Evolutionary conservation across 176 grass and related monocot genomes (phyloP).

Genomic region (Zoysia japonica): DNA sequence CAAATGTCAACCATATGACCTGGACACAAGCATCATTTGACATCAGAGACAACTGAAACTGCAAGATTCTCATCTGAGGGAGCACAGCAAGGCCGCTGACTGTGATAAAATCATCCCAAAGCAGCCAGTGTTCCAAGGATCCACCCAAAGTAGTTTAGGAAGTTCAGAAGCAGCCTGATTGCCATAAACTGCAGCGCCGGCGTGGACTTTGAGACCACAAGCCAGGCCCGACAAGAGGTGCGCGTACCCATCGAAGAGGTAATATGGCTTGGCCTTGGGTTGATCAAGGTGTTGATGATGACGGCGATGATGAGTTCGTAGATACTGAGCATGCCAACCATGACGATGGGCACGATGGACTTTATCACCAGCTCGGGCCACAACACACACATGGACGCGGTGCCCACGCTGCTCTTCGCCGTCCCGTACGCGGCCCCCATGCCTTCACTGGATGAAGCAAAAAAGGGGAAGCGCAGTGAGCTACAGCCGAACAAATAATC

Average conservation of each 20-base stretch:
- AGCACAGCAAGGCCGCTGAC: constrained; percentile 78
- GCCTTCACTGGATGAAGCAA: constrained; percentile 41
- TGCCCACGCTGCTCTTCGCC: constrained; percentile 95
- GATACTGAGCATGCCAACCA: constrained; percentile 97
- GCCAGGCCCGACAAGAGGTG: constrained; percentile 87
- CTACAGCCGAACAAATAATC: neutral
- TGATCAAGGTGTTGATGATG: constrained; percentile 93
- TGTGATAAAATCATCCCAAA: constrained; percentile 94
- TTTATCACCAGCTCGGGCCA: constrained; percentile 98
- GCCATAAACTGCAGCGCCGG: constrained; percentile 70
- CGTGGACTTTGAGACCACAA: constrained; percentile 81
- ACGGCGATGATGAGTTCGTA: constrained; percentile 95
- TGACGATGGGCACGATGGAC: constrained; percentile 98
- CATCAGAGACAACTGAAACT: neutral
- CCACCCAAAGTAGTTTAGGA: constrained; percentile 83
- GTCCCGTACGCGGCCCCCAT: constrained; percentile 98
- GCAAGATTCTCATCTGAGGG: constrained; percentile 64
- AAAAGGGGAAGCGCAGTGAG: neutral
- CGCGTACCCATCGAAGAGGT: constrained; percentile 91
- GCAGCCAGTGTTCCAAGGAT: constrained; percentile 57
- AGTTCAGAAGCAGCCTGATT: constrained; percentile 81
- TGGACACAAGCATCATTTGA: constrained; percentile 13
- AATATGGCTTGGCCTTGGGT: constrained; percentile 96
- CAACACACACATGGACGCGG: constrained; percentile 99
- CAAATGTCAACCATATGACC: constrained; percentile 99